Conservation (phyloP, 208 protist genomes). For the Acanthamoeba polyphaga region DNA sequence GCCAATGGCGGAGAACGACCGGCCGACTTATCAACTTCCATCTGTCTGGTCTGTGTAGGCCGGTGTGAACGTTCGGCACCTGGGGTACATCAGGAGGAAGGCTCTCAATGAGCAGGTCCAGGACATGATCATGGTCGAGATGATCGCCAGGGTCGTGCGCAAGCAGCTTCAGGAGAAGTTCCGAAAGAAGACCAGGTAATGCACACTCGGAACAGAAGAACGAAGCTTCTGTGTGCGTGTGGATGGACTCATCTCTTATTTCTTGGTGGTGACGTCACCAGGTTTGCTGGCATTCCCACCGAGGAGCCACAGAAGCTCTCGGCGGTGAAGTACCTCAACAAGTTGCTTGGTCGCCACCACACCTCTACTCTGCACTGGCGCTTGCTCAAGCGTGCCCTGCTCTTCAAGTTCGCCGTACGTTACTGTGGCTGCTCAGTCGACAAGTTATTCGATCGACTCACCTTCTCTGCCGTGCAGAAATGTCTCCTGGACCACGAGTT, state of each 20-base stretch:
- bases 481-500: neutral
- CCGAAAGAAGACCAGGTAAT: neutral
- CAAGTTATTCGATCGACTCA: too few species aligned
- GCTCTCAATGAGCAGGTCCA: neutral
- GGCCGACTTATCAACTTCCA: neutral
- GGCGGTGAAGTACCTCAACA: conserved; percentile 53
- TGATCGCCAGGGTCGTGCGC: conserved; percentile 36
- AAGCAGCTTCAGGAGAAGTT: conserved; percentile 58
- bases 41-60: neutral
- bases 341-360: conserved; percentile 1
- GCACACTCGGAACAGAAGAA: neutral
- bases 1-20: neutral
- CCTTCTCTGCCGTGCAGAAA: neutral
- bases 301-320: conserved; percentile 35
- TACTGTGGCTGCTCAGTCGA: too few species aligned
- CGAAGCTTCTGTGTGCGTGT: neutral
- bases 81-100: conserved; percentile 59
- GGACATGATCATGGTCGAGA: conserved; percentile 52
- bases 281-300: neutral
- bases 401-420: neutral
- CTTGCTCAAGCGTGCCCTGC: neutral
- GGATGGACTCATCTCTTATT: neutral
- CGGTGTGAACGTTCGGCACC: conserved; percentile 82
- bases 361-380: neutral
- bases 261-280: too few species aligned